These are phyloP conservation scores for Cinnamomum chago DNA, from an alignment of 164 flowering plant species.

Conservation along the genomic window DNA sequence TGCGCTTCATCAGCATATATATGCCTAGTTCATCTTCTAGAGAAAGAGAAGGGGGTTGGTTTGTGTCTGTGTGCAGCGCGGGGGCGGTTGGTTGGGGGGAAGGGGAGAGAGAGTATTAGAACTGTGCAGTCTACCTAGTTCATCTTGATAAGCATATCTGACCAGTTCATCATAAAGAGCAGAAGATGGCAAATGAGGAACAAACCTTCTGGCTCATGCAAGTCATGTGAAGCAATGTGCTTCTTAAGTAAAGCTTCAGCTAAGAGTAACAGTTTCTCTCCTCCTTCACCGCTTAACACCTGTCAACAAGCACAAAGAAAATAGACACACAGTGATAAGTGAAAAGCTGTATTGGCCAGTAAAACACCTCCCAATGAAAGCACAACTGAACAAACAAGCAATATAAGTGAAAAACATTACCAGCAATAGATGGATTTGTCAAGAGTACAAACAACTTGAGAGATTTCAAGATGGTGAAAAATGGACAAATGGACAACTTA, in stretches of 20 bases:
- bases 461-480: too few relatives aligned
- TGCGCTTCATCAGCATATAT: background rate
- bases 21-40: background rate
- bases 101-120: too few relatives aligned
- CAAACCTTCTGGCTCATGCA: constrained; percentile 94
- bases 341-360: background rate
- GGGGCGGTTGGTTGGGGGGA: too few relatives aligned
- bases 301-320: constrained; percentile 20
- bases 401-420: too few relatives aligned
- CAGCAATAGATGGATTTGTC: background rate
- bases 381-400: background rate
- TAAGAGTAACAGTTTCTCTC: constrained; percentile 56
- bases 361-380: constrained; percentile 40
- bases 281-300: constrained; percentile 79
- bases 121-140: background rate
- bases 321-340: background rate
- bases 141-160: background rate
- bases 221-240: constrained; percentile 75
- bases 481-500: too few relatives aligned
- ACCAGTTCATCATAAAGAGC: background rate
- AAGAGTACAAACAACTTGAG: background rate
- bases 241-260: constrained; percentile 94
- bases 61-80: too few relatives aligned
- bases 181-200: constrained; percentile 6
- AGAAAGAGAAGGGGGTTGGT: too few relatives aligned